Base-by-base conservation (phyloP, 176 grass and related monocot genomes). In the Raddia guianensis region DNA sequence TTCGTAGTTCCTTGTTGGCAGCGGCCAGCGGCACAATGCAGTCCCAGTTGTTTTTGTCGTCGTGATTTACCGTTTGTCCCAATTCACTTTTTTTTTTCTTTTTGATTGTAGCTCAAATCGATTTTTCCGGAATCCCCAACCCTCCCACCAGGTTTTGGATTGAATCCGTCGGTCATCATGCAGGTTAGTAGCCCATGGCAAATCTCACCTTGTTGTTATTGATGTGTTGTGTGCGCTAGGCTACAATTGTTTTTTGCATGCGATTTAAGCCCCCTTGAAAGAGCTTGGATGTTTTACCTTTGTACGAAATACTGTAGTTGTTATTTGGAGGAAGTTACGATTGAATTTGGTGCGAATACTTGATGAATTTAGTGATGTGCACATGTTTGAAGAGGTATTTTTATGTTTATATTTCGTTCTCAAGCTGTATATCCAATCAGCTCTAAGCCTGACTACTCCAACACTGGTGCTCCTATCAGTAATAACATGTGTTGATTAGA, bases 101-200 rank as follows among this genome's bases (percentile, higher is more conserved):
- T n/a, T 66, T 19, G 21, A 9, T 79, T 85, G 0, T 72, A 78
- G 75, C 46, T 37, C 2, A 35, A 19, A 55, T 65, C 64, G 20
- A 55, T 53, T 55, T 20, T 63, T 65, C 35, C 4, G 7, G 34
- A 6, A 13, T 63, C 47, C 3, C 35, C 2, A 72, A 21, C 47
- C 47, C 52, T 45, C 56, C 56, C 48, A 55, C 18, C 56, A 85
- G 75, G 34, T 35, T 68, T 6, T 35, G 6, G 6, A 78, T 6
- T 13, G 62, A 71, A 78, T 14, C 57, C 63, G 18, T 74, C 42
- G 5, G 14, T 60, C 80, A 88, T 35, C 50, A 88, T 88, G 86
- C 86, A 88, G 86, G 86, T 88, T n/a, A 55, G 80, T 67, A 32
- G 4, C 43, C 49, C 12, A 27, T 18, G 73, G 16, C 7, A 9